Evolutionary conservation across 2,329 filamentous ascomycete species (phyloP).

Genomic region (Colletotrichum sp.): DNA sequence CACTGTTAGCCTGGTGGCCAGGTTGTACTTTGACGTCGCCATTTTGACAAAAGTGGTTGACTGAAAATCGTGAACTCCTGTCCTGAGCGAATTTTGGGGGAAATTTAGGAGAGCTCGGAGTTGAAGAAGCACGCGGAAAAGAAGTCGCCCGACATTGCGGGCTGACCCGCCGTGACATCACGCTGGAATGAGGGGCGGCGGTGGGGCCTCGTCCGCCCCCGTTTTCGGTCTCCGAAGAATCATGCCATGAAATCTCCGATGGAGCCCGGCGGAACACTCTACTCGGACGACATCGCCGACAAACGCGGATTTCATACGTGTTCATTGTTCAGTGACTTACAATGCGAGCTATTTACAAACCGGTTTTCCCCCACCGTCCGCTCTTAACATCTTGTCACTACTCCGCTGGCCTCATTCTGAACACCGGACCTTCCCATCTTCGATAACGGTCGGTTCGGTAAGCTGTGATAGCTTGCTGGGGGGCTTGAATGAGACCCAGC

Average conservation of each 20-base stretch:
- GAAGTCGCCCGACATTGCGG: background rate
- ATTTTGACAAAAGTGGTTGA: background rate
- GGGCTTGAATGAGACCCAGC: too few relatives aligned
- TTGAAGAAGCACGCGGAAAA: background rate
- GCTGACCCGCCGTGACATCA: slow-evolving; percentile 22
- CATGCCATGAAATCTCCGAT: background rate
- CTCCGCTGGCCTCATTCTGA: background rate
- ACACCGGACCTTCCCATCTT: background rate
- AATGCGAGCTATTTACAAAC: background rate
- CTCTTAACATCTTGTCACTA: background rate
- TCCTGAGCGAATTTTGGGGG: too few relatives aligned
- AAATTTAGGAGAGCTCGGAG: background rate
- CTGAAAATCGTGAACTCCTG: background rate
- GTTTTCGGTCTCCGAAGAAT: slow-evolving; percentile 15
- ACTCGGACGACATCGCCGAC: background rate
- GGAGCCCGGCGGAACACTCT: background rate
- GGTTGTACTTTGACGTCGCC: slow-evolving; percentile 7
- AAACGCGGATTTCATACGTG: too few relatives aligned
- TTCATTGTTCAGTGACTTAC: background rate
- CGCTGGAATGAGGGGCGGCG: slow-evolving; percentile 14
- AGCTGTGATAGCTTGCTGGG: too few relatives aligned
- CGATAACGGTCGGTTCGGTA: background rate
- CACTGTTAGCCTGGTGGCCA: slow-evolving; percentile 12
- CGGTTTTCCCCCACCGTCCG: background rate
- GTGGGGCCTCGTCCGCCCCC: slow-evolving; percentile 4